These are phyloP conservation scores for Pseudocercospora pini-densiflorae DNA, from an alignment of 2,329 filamentous ascomycete species.

Conservation along the genomic window DNA sequence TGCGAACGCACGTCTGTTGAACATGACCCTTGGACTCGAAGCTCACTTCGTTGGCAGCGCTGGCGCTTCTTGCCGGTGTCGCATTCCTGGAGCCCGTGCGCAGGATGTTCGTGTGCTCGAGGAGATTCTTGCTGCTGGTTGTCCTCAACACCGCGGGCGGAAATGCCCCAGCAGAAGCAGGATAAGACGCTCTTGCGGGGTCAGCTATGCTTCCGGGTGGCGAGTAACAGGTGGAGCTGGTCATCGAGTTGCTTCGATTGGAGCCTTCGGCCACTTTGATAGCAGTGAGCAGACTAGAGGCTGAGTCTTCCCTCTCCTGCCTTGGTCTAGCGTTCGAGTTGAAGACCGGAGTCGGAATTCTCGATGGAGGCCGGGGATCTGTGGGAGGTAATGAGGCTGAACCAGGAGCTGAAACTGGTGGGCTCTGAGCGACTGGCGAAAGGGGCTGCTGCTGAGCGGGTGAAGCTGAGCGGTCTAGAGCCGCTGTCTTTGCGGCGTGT, in stretches of 20 bases:
- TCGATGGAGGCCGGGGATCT: constrained; percentile 36
- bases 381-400: constrained; percentile 4
- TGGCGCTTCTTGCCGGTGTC: neutral
- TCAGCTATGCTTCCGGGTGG: constrained; percentile 25
- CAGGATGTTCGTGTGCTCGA: constrained; percentile 29
- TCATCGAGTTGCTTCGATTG: constrained; percentile 30
- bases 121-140: constrained; percentile 26
- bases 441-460: constrained; percentile 6
- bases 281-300: constrained; percentile 43
- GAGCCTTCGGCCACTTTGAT: constrained; percentile 32
- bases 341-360: constrained; percentile 51
- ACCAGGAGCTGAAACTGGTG: constrained; percentile 24
- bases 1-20: constrained; percentile 8
- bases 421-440: constrained; percentile 32
- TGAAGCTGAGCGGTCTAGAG: constrained; percentile 5
- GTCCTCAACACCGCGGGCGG: constrained; percentile 8
- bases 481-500: constrained; percentile 9
- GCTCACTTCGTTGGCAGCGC: constrained; percentile 4
- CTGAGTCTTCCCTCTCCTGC: constrained; percentile 45
- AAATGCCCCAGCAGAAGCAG: neutral
- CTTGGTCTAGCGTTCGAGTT: constrained; percentile 41
- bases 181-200: constrained; percentile 7
- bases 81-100: constrained; percentile 12
- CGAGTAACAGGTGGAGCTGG: constrained; percentile 35
- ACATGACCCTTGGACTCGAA: neutral